Base-by-base conservation (phyloP, 2,329 filamentous ascomycete genomes). In the Periconia macrospinosa region DNA sequence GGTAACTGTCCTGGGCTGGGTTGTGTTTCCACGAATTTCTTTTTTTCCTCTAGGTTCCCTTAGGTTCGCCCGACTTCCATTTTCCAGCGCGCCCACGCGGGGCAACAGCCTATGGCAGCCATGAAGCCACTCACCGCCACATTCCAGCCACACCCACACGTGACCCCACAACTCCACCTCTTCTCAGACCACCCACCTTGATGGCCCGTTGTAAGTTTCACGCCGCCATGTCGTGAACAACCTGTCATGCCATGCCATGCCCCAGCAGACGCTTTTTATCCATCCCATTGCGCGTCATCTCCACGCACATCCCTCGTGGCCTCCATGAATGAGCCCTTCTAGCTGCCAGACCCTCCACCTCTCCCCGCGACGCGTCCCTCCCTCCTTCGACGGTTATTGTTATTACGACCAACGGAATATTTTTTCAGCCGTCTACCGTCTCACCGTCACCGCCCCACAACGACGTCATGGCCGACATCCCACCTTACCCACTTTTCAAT, bases 401-500 rank as follows among this genome's bases (percentile, higher is more conserved):
- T 13, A 10, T 13, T 13, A 37, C 11, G 5, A 37, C 3, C 33
- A 37, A 14, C 33, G 3, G 5, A n/a, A 37, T 14, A 37, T 6
- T 14, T 14, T 37, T n/a, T n/a, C 11, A 6, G 15, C 33, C 5
- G 15, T 14, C 33, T 5, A 6, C 33, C 11, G 11, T 14, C 15
- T 13, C 3, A 10, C 33, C 30, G 30, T 37, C 11, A n/a, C 8
- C 23, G 11, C 11, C 15, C 5, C 33, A 13, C 33, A 37, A 13
- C 33, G 33, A 37, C n/a, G 37, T 53, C 54, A 74, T 74, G 71
- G 66, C 65, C 52, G 66, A 70, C 50, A 68, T 72, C 35, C 68
- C 70, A 8, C 63, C 67, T 17, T 76, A 77, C 50, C 77, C 79
- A 11, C 71, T 83, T 40, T 80, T 81, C 61, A 78, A 79, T 61